These are phyloP conservation scores for Leptographium galeiforme DNA, from an alignment of 2,329 filamentous ascomycete genomes.

Conservation along the genomic window DNA sequence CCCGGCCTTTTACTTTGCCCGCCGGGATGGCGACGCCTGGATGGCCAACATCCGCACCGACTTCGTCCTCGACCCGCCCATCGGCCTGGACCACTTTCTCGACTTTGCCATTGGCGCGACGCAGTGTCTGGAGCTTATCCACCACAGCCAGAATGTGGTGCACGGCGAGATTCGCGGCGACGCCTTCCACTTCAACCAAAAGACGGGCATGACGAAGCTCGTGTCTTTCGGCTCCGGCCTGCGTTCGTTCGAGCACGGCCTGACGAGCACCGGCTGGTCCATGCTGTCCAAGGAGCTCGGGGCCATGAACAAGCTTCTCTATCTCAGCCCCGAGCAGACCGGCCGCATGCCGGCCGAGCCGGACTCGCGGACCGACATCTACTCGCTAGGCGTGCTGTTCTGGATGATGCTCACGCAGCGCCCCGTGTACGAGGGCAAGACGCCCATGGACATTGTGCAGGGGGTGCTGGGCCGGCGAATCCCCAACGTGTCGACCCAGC, in stretches of 20 bases:
- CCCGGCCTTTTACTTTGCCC: constrained; percentile 53
- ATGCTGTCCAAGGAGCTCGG: constrained; percentile 70
- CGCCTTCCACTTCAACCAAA: constrained; percentile 72
- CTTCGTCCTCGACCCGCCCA: constrained; percentile 39
- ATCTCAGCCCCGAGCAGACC: constrained; percentile 89
- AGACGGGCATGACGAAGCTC: constrained; percentile 60
- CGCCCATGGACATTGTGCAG: constrained; percentile 82
- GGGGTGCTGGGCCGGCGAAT: constrained; percentile 71
- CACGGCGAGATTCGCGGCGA: constrained; percentile 87
- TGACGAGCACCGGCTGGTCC: constrained; percentile 78
- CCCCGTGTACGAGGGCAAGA: constrained; percentile 65
- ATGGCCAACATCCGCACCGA: constrained; percentile 26
- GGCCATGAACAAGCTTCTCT: constrained; percentile 78
- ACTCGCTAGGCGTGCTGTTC: constrained; percentile 78
- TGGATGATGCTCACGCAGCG: constrained; percentile 74
- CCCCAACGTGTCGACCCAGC: constrained; percentile 59
- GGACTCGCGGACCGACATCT: constrained; percentile 85
- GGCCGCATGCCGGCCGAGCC: constrained; percentile 86
- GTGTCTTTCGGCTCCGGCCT: constrained; percentile 78
- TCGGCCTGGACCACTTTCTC: constrained; percentile 65
- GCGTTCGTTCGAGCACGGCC: constrained; percentile 78
- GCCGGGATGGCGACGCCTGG: constrained; percentile 37
- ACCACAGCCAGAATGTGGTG: constrained; percentile 73
- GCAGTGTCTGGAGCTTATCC: constrained; percentile 78
- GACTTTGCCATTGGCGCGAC: constrained; percentile 84